Base-by-base conservation (phyloP, 192 early-diverging fungal genomes). In the Rhizoclosmatium sp. region DNA sequence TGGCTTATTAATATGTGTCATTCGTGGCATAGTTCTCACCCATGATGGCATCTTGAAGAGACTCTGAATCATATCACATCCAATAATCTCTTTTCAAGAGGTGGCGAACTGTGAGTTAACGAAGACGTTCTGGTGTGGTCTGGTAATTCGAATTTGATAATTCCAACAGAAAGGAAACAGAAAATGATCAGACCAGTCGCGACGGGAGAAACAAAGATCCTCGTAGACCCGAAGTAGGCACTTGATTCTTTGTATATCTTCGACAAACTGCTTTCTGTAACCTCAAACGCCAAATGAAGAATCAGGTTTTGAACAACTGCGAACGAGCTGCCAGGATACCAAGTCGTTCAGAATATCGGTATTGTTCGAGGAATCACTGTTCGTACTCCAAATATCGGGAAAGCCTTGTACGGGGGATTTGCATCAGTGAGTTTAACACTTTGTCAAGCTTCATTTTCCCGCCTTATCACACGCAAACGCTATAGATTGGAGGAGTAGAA, bases 1-100 rank as follows among this genome's bases (percentile, higher is more conserved):
- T 31, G 31, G 31, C 31, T 31, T 31, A 31, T 31, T 31, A 31
- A 31, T 31, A 31, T 31, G 31, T 31, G 9, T 65, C 75, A 23
- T 76, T 62, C n/a, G 62, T 0, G 48, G 72, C 75, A 42, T 69
- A 76, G n/a, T 61, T n/a, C 67, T 74, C 41, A n/a, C 44, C 70
- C 9, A 47, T 23, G 69, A 61, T 41, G 14, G 48, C 73, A 75
- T 47, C 40, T 10, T n/a, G 10, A 56, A 9, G 10, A 56, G 19
- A n/a, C 54, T 56, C n/a, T 75, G 59, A 68, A 65, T n/a, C 12
- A 61, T 39, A 9, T 19, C n/a, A 1, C n/a, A 47, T 72, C 45
- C 59, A 1, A 1, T 31, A 40, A 65, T 31, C 31, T 65, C 62
- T n/a, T 65, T 1, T 19, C 16, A 31, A 19, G 62, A 1, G 10